These are phyloP conservation scores for Aaosphaeria pasadenensis DNA, from an alignment of 2,329 filamentous ascomycete genomes.

Conservation along the genomic window DNA sequence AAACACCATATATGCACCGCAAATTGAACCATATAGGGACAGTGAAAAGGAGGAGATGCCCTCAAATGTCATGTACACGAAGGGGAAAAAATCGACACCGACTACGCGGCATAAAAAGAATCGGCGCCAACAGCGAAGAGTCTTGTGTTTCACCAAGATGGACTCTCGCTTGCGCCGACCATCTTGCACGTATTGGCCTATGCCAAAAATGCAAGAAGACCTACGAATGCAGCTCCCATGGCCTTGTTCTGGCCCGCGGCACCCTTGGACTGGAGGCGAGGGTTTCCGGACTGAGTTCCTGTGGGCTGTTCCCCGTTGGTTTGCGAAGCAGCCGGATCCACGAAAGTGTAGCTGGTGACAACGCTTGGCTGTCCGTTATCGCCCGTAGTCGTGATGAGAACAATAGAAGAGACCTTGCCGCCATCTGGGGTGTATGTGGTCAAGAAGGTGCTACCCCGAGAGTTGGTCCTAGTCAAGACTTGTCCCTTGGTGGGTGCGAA, in stretches of 20 bases:
- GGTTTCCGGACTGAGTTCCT: constrained; percentile 17
- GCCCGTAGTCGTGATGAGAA: constrained; percentile 35
- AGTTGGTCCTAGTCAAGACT: constrained; percentile 44
- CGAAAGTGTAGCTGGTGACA: constrained; percentile 44
- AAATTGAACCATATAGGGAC: background rate
- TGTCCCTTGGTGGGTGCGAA: constrained; percentile 35
- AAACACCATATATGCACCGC: background rate
- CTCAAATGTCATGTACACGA: background rate
- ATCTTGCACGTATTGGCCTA: background rate
- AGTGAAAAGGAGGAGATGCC: constrained; percentile 1
- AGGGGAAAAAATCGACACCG: background rate
- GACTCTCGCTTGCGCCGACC: background rate
- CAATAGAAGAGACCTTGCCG: constrained; percentile 39
- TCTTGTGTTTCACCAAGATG: background rate
- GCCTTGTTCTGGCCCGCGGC: constrained; percentile 27
- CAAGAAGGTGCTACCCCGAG: constrained; percentile 38
- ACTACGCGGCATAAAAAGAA: background rate
- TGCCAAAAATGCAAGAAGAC: background rate
- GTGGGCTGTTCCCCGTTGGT: constrained; percentile 3
- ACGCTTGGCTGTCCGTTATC: constrained; percentile 33
- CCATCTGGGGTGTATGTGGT: constrained; percentile 48
- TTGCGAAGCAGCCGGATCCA: constrained; percentile 30
- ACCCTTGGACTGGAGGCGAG: constrained; percentile 37
- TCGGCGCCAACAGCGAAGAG: background rate
- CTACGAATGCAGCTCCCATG: constrained; percentile 23